These are phyloP conservation scores for Rhizopogon vinicolor DNA, from an alignment of 768 basidiomycete genomes.

Conservation along the genomic window DNA sequence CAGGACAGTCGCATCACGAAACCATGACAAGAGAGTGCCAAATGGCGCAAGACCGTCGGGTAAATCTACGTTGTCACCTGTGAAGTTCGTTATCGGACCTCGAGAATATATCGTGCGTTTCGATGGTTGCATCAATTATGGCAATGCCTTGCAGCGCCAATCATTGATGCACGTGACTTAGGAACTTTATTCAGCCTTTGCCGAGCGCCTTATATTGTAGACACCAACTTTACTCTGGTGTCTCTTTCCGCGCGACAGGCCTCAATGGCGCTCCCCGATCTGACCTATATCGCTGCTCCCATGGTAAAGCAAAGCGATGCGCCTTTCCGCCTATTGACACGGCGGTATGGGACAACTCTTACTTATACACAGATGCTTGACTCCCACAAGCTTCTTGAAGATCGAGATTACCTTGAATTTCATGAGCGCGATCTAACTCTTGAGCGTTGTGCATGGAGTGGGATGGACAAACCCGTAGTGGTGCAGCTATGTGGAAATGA, in stretches of 20 bases:
- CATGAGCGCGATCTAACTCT: constrained; percentile 52
- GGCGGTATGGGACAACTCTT: constrained; percentile 59
- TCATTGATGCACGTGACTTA: too few relatives aligned
- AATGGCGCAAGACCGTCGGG: background rate
- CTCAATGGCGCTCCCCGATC: constrained; percentile 8
- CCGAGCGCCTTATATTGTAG: too few relatives aligned
- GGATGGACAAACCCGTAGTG: constrained; percentile 43
- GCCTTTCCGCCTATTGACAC: constrained; percentile 62
- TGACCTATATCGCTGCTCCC: constrained; percentile 54
- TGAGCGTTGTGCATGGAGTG: background rate
- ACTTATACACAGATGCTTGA: constrained; percentile 78
- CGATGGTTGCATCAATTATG: too few relatives aligned
- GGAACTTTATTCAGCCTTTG: background rate
- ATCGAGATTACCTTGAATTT: constrained; percentile 60
- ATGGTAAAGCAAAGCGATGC: constrained; percentile 82
- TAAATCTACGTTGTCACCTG: background rate
- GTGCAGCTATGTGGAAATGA: constrained; percentile 75
- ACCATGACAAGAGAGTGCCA: background rate
- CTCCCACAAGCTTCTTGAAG: constrained; percentile 55
- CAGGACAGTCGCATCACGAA: background rate
- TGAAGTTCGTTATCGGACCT: too few relatives aligned
- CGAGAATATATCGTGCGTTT: too few relatives aligned
- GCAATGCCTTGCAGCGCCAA: too few relatives aligned
- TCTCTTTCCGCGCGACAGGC: too few relatives aligned
- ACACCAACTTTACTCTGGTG: too few relatives aligned